Evolutionary conservation across 192 early-diverging fungal species (phyloP).

Genomic region (Entomortierella chlamydospora): DNA sequence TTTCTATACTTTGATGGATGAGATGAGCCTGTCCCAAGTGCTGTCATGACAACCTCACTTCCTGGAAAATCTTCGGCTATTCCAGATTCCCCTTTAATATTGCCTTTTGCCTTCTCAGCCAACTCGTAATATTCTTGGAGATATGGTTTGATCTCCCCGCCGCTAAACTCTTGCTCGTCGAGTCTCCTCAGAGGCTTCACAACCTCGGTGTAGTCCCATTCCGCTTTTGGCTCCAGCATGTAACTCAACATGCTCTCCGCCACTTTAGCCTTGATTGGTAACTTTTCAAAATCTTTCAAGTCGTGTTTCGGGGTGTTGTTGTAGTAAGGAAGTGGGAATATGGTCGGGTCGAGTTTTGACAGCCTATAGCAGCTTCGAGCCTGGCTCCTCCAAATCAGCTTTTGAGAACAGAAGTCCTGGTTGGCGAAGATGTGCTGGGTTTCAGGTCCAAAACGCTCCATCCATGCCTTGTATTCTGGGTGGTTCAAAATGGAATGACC

Average conservation of each 20-base stretch:
- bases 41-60: slow-evolving; percentile 65
- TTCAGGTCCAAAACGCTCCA: slow-evolving; percentile 72
- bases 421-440: slow-evolving; percentile 85
- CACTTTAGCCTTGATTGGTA: slow-evolving; percentile 12
- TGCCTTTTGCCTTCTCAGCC: slow-evolving; percentile 33
- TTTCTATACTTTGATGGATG: slow-evolving; percentile 93
- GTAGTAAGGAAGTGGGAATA: slow-evolving; percentile 82
- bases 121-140: slow-evolving; percentile 55
- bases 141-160: slow-evolving; percentile 8
- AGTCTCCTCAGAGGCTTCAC: slow-evolving; percentile 7
- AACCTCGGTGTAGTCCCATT: slow-evolving; percentile 56
- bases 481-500: slow-evolving; percentile 73
- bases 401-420: slow-evolving; percentile 72
- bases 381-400: slow-evolving; percentile 73
- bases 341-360: slow-evolving; percentile 68
- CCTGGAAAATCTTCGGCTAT: slow-evolving; percentile 42
- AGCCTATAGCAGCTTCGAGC: slow-evolving; percentile 73
- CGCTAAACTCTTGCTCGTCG: not conserved
- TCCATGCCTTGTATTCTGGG: slow-evolving; percentile 78
- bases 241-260: slow-evolving; percentile 63
- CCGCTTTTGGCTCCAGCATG: slow-evolving; percentile 73
- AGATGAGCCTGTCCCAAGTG: slow-evolving; percentile 93
- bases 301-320: slow-evolving; percentile 55
- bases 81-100: slow-evolving; percentile 32
- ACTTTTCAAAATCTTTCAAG: slow-evolving; percentile 28